Base-by-base conservation (phyloP, 768 basidiomycete genomes). In the Naganishia antarctica region DNA sequence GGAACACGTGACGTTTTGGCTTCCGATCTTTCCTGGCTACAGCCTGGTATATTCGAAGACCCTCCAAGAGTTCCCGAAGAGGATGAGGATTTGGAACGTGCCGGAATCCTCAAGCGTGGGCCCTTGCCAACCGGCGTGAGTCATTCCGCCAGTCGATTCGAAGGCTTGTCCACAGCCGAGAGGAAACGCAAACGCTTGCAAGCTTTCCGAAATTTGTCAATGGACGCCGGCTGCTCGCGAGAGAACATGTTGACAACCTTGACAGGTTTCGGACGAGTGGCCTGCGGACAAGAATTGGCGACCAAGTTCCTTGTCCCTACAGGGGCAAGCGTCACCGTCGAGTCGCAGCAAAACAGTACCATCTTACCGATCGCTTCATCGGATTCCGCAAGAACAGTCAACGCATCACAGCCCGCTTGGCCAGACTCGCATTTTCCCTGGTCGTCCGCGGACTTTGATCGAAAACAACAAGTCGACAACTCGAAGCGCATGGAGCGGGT, bases 351-450 rank as follows among this genome's bases (percentile, higher is more conserved):
- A 26, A 57, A 40, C 37, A 57, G 53, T 25, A 23, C 34, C 34
- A 25, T 34, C 11, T 2, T 34, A 25, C n/a, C 53, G 2, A 23
- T 57, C 32, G 28, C 53, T 5, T 23, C 53, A 25, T 21, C 13
- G 21, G 53, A 57, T 15, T 25, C 53, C 11, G 53, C 5, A 26
- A 40, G 34, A 34, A 21, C 37, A 1, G 26, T 25, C 23, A 37
- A 37, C 37, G 11, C 23, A 26, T 57, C 40, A 26, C 53, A 57
- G 18, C 53, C 53, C 34, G 53, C 53, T 57, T 57, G 53, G 53
- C 53, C 53, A 23, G 53, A 60, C n/a, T 32, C 28, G 28, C 59
- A 45, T 31, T 58, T 61, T 41, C 66, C 66, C 1, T 67, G 66
- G 66, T 51, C 61, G 60, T 46, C 53, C n/a, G 44, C 62, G 18